phyloP scores from a whole-genome alignment of 257 asterid genomes.

The Penstemon davidsonii region DNA sequence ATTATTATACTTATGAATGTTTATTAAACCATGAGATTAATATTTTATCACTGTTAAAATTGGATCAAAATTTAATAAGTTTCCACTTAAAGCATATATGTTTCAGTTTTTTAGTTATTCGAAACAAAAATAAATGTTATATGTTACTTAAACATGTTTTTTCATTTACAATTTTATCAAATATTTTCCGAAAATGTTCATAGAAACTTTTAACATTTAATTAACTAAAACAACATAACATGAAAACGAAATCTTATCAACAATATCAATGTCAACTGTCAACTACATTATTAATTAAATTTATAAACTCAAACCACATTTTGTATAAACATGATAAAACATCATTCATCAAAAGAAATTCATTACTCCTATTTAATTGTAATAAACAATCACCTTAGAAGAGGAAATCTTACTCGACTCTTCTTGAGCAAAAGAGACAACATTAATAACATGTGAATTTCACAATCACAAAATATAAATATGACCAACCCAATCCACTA shows the following conservation, averaged over 20 bases:
- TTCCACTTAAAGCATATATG: neutral
- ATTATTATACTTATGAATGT: neutral
- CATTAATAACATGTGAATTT: neutral
- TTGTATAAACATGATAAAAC: neutral
- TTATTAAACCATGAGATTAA: neutral
- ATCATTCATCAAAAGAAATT: neutral
- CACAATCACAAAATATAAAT: no score
- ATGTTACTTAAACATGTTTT: neutral
- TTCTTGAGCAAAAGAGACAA: conserved; percentile 6
- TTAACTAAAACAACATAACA: no score
- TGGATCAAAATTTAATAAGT: no score
- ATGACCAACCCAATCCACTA: no score
- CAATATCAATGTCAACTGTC: no score
- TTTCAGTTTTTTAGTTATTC: no score
- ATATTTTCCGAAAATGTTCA: no score
- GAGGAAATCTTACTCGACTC: neutral
- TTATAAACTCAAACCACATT: no score
- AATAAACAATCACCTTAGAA: neutral
- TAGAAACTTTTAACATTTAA: no score
- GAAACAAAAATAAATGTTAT: no score
- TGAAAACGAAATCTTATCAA: no score
- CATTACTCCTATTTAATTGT: neutral
- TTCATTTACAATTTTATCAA: neutral
- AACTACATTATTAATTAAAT: no score
- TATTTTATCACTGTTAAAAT: neutral